Evolutionary conservation across 2,329 filamentous ascomycete species (phyloP), one percentile per base, ranked within the genome.

Genomic region (Aspergillus niger): DNA sequence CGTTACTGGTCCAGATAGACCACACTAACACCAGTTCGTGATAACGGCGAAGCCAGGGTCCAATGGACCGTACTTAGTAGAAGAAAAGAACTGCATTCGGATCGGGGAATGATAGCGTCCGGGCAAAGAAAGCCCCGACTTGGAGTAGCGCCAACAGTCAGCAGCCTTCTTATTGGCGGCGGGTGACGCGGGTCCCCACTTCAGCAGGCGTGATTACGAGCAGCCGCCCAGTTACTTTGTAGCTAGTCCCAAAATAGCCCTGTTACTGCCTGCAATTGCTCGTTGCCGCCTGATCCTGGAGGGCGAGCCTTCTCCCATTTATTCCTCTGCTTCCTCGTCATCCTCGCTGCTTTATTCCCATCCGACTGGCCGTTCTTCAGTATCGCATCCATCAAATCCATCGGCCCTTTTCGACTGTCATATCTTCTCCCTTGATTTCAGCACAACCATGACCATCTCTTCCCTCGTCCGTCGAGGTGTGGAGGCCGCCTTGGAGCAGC

Each of bases 381-480:
- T 57, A 38, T 57, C 3, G 39, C 22, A 43, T 48, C n/a, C 32
- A 44, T 56, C 57, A 32, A 22, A 47, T 7, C 30, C n/a, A 26
- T 30, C 26, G 22, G n/a, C n/a, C n/a, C n/a, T n/a, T n/a, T n/a
- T n/a, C n/a, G 28, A 28, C 8, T 10, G 6, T 32, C 2, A n/a
- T 36, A 44, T 22, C 1, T 11, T 4, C n/a, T 10, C 3, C 7
- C 38, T n/a, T 47, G 22, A 38, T 4, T 51, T 3, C 36, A 17
- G 2, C 13, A 38, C 66, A 43, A 26, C 38, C 62, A 76, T 77
- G 74, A 62, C 68, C 43, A 67, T 67, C 53, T 65, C 67, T 57
- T 66, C 69, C 47, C 58, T 79, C 55, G 65, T 77, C 62, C 74
- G 76, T 54, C 75, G 77, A 49, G 72, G 76, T 55, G 60, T 74